These are phyloP conservation scores for Moniliophthora roreri DNA, from an alignment of 1,284 basidiomycete species.

Conservation along the genomic window DNA sequence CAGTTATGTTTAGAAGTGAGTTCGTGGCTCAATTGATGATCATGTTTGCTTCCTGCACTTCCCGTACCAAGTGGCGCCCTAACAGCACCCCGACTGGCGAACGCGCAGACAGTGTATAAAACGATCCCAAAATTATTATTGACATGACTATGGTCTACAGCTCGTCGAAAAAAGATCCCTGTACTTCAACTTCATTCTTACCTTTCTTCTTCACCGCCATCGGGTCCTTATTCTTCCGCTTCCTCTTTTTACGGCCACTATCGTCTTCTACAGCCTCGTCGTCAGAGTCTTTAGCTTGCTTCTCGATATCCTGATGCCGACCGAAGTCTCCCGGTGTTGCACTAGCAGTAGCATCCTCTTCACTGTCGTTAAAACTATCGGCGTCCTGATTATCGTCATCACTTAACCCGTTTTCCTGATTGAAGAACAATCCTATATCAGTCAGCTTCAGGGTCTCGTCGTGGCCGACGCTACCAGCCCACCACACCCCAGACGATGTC, in stretches of 20 bases:
- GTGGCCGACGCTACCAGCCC: conserved; percentile 94
- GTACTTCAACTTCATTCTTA: conserved; percentile 27
- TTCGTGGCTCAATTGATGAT: conserved; percentile 8
- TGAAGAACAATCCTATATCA: conserved; percentile 65
- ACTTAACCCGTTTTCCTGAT: conserved; percentile 38
- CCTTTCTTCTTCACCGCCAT: conserved; percentile 21
- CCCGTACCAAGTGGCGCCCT: too few relatives aligned
- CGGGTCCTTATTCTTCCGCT: conserved; percentile 20
- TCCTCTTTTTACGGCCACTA: conserved; percentile 18
- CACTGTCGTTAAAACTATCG: conserved; percentile 21
- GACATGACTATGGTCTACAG: too few relatives aligned
- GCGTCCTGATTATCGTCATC: conserved; percentile 34
- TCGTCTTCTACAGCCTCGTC: conserved; percentile 22
- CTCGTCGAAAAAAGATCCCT: conserved; percentile 75
- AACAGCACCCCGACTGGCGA: too few relatives aligned
- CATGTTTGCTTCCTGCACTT: too few relatives aligned
- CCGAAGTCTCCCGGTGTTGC: too few relatives aligned
- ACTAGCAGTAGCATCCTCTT: background rate
- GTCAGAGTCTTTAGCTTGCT: conserved; percentile 23
- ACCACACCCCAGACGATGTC: conserved; percentile 45
- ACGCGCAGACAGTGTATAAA: too few relatives aligned
- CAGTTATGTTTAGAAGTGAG: background rate
- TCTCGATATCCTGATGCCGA: too few relatives aligned
- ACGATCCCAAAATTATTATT: too few relatives aligned
- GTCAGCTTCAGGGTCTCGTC: conserved; percentile 87